These are phyloP conservation scores for Ilyonectria destructans DNA, from an alignment of 2,329 filamentous ascomycete species.

Conservation along the genomic window DNA sequence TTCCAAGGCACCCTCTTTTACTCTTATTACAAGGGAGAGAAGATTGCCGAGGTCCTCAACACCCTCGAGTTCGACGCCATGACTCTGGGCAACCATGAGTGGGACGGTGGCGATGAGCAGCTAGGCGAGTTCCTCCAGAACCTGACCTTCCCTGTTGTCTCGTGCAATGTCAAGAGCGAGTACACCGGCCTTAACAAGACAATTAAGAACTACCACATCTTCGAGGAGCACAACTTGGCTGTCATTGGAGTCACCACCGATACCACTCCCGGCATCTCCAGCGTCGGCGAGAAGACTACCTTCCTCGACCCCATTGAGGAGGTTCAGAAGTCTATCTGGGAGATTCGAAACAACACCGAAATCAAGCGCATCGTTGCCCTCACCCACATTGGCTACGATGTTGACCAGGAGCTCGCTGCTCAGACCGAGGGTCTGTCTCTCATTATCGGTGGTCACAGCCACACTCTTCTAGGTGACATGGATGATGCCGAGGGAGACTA, in stretches of 20 bases:
- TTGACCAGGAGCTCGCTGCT: slow-evolving; percentile 73
- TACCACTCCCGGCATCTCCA: slow-evolving; percentile 72
- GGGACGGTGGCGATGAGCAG: slow-evolving; percentile 75
- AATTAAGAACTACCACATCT: slow-evolving; percentile 78
- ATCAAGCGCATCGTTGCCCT: slow-evolving; percentile 77
- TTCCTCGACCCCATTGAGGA: slow-evolving; percentile 73
- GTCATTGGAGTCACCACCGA: slow-evolving; percentile 77
- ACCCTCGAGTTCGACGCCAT: slow-evolving; percentile 78
- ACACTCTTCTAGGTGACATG: slow-evolving; percentile 74
- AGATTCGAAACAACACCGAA: slow-evolving; percentile 74
- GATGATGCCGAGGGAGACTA: slow-evolving; percentile 72
- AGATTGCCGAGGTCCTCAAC: slow-evolving; percentile 78
- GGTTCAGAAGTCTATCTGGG: slow-evolving; percentile 74
- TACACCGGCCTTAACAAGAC: slow-evolving; percentile 73
- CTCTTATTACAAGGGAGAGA: slow-evolving; percentile 77
- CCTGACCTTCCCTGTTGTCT: slow-evolving; percentile 76
- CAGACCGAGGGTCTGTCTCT: slow-evolving; percentile 76
- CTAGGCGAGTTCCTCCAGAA: slow-evolving; percentile 75
- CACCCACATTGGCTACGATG: slow-evolving; percentile 78
- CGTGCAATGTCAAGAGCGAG: slow-evolving; percentile 75
- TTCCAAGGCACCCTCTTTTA: slow-evolving; percentile 81
- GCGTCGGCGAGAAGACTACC: slow-evolving; percentile 70
- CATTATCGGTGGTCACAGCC: slow-evolving; percentile 76
- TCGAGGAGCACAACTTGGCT: slow-evolving; percentile 73
- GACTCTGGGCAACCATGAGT: slow-evolving; percentile 79